Conservation (phyloP, 148 eudicot genomes). For the Rheum nobile region DNA sequence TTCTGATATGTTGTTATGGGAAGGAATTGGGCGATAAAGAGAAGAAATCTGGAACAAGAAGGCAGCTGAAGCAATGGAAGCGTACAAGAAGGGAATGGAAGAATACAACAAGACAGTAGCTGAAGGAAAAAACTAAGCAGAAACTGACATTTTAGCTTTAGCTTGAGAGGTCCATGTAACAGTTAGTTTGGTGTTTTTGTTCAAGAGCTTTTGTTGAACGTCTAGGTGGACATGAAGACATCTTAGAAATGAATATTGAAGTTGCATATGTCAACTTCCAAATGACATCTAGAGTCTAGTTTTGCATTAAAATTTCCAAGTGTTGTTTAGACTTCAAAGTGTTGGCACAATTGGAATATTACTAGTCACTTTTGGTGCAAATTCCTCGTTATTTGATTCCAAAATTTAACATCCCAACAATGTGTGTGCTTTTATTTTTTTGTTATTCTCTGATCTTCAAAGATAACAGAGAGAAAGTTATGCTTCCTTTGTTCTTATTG, state of each 20-base stretch:
- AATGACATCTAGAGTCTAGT: no score
- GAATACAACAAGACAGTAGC: conserved; percentile 52
- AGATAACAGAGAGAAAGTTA: no score
- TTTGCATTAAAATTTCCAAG: no score
- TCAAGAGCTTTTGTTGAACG: conserved; percentile 48
- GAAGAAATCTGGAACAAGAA: conserved; percentile 57
- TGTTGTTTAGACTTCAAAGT: background rate
- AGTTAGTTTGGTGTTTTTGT: conserved; percentile 10
- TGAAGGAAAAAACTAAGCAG: background rate
- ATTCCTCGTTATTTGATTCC: no score
- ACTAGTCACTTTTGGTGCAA: background rate
- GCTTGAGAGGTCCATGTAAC: background rate
- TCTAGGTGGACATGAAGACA: conserved; percentile 8
- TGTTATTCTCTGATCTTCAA: no score
- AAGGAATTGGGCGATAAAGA: conserved; percentile 70
- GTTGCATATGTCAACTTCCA: background rate
- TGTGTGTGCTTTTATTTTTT: no score
- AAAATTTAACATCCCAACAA: no score
- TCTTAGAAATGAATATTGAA: background rate
- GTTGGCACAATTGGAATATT: background rate
- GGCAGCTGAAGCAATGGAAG: conserved; percentile 70
- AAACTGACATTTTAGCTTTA: background rate
- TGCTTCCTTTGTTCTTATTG: no score
- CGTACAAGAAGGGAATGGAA: conserved; percentile 75
- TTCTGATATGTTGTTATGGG: background rate